Base-by-base conservation (phyloP, 2,329 filamentous ascomycete species). In the Fusarium cicatricum region DNA sequence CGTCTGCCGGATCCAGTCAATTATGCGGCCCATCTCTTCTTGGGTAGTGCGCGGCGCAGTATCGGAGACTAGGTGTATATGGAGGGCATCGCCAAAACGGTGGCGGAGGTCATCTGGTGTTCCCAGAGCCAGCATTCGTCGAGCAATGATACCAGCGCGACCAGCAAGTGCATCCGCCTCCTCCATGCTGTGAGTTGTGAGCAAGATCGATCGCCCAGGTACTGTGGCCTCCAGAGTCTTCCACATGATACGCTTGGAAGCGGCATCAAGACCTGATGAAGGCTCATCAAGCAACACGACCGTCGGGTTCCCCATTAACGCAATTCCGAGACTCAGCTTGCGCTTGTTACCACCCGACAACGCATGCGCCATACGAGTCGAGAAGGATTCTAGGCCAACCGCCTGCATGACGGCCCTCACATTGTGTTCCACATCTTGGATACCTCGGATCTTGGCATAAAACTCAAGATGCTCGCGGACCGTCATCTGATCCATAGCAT, bases 151-250 rank as follows among this genome's bases (percentile, higher is more conserved):
- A 11, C 92, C 94, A 0, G 90, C 92, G 2, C 92, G 84, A 26
- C 86, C 87, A 0, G 93, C 93, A 3, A 98, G 81, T 1, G 92
- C 92, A 69, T 96, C 92, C 1, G 93, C 94, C 75, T 97, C 94
- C 72, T 97, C 93, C 92, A 97, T 97, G 42, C 86, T 91, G 73
- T 98, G 94, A 0, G 94, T 97, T 0, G 94, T 97, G 15, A 98
- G 82, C 2, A 98, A 80, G 14, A 97, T 85, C 0, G 89, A 90
- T n/a, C 93, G 85, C 0, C 92, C 92, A 0, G 86, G 84, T 0
- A 89, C 87, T 4, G 93, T 87, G 2, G 86, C 83, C 4, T 85
- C 85, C 1, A 97, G 80, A 0, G 92, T 96, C 52, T 86, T 86
- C 94, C 94, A 97, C 90, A 98, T 96, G 62, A 96, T 84, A 36